Evolutionary conservation across 202 grass and related monocot species (phyloP).

Genomic region (Dendrocalamus latiflorus): DNA sequence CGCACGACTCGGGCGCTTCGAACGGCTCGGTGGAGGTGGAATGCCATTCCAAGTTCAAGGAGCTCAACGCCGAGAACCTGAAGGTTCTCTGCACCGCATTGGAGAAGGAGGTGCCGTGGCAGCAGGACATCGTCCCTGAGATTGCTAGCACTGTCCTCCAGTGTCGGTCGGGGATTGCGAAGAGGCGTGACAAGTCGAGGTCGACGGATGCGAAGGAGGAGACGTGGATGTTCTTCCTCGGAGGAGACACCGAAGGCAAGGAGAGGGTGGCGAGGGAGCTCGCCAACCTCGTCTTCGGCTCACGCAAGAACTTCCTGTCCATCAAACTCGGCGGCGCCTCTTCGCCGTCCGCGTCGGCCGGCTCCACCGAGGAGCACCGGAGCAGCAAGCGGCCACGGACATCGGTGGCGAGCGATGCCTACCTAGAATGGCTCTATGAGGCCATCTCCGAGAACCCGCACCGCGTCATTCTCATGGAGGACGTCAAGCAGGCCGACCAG

Average conservation of each 20-base stretch:
- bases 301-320: slow-evolving; percentile 38
- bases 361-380: slow-evolving; percentile 43
- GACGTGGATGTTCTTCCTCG: slow-evolving; percentile 92
- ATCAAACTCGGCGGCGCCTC: slow-evolving; percentile 23
- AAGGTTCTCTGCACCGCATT: slow-evolving; percentile 65
- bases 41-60: slow-evolving; percentile 72
- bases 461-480: slow-evolving; percentile 68
- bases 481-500: slow-evolving; percentile 46
- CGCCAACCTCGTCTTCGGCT: slow-evolving; percentile 77
- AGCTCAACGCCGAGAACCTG: slow-evolving; percentile 83
- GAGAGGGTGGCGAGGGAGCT: slow-evolving; percentile 66
- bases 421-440: slow-evolving; percentile 53
- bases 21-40: slow-evolving; percentile 62
- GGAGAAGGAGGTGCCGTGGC: slow-evolving; percentile 87
- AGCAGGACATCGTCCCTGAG: slow-evolving; percentile 70
- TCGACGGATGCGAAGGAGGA: slow-evolving; percentile 58
- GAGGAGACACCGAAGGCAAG: slow-evolving; percentile 62
- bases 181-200: slow-evolving; percentile 43
- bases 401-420: slow-evolving; percentile 21
- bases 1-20: slow-evolving; percentile 32
- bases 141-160: slow-evolving; percentile 68
- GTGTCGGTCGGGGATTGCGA: slow-evolving; percentile 72
- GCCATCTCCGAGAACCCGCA: slow-evolving; percentile 55
- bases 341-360: slow-evolving; percentile 20
- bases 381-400: slow-evolving; percentile 51